These are phyloP conservation scores for Paramecium pentaurelia DNA, from an alignment of 73 alveolate genomes.

Conservation along the genomic window DNA sequence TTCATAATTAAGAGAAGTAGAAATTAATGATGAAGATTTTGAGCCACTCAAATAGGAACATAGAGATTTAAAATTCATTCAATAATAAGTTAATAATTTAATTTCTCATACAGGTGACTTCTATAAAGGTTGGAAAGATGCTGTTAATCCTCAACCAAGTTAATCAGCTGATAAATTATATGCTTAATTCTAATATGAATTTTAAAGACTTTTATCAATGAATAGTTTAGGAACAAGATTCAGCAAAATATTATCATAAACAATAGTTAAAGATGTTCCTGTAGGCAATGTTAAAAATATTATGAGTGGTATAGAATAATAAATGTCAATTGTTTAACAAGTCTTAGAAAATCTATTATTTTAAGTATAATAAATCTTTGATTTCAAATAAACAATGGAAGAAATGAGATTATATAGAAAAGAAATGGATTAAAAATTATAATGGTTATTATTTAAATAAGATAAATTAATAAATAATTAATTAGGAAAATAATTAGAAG, in stretches of 20 bases:
- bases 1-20: slow-evolving; percentile 10
- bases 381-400: background rate
- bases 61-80: slow-evolving; percentile 6
- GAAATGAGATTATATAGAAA: background rate
- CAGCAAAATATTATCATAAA: background rate
- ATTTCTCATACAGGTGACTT: slow-evolving; percentile 2
- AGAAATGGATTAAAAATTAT: slow-evolving; percentile 11
- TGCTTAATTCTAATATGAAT: slow-evolving; percentile 23
- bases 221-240: slow-evolving; percentile 16
- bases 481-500: background rate
- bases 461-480: slow-evolving; percentile 3
- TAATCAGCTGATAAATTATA: slow-evolving; percentile 17
- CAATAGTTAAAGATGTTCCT: background rate
- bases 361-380: background rate
- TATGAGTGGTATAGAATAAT: background rate
- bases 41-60: background rate
- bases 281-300: background rate
- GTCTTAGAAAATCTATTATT: background rate
- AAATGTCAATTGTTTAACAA: background rate
- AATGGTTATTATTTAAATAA: background rate
- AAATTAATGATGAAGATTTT: background rate
- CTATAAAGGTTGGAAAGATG: background rate
- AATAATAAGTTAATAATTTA: slow-evolving; percentile 20
- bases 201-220: background rate
- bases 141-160: background rate